phyloP scores from a whole-genome alignment of 306 rosid genomes.

The Parietaria judaica region DNA sequence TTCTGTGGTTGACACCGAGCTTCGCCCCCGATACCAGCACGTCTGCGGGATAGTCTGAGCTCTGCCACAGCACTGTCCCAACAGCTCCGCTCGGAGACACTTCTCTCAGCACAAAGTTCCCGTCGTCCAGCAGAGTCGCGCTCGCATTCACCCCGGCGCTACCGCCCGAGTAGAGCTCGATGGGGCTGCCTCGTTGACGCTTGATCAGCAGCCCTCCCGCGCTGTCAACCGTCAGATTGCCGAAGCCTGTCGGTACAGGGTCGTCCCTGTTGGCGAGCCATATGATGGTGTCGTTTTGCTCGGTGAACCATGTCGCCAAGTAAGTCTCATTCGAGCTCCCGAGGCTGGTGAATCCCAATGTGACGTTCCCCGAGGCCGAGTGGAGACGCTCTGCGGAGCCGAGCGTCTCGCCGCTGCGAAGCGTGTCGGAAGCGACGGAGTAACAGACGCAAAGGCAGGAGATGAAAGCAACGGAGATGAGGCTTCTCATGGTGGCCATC shows the following conservation, averaged over 20 bases:
- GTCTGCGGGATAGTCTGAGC: slow-evolving; percentile 41
- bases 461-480: no score
- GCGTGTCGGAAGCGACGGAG: no score
- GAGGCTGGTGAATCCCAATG: slow-evolving; percentile 54
- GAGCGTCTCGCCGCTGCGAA: no score
- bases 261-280: slow-evolving; percentile 71
- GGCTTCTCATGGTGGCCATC: no score
- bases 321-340: slow-evolving; percentile 27
- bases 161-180: no score
- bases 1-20: slow-evolving; percentile 15
- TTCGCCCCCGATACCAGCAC: slow-evolving; percentile 26
- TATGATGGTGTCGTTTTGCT: slow-evolving; percentile 20
- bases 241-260: slow-evolving; percentile 27
- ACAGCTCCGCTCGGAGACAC: background rate
- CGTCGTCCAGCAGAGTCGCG: slow-evolving; percentile 17
- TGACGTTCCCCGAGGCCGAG: slow-evolving; percentile 39
- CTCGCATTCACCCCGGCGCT: background rate
- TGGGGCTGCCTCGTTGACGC: no score
- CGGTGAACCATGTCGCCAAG: slow-evolving; percentile 52
- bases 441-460: no score
- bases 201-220: slow-evolving; percentile 3
- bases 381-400: no score
- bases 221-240: slow-evolving; percentile 13
- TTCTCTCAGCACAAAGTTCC: slow-evolving; percentile 14
- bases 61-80: slow-evolving; percentile 30